Evolutionary conservation across 164 flowering plant species (phyloP).

Genomic region (Brasenia schreberi): DNA sequence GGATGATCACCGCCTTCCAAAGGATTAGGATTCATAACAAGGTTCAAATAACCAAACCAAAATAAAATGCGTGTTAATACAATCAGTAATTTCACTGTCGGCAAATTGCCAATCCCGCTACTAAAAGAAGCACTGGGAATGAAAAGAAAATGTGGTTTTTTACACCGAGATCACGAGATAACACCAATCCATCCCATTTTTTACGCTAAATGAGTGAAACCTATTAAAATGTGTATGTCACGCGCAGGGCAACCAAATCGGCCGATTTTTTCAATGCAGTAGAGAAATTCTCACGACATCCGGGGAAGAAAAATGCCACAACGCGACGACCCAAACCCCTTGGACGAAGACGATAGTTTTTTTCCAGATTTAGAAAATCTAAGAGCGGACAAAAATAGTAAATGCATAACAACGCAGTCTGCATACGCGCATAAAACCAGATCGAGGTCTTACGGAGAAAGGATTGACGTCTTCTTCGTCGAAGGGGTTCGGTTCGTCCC

Average conservation of each 20-base stretch:
- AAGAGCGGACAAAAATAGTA: not conserved
- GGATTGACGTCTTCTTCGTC: constrained; percentile 79
- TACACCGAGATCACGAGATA: not conserved
- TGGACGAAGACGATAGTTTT: not conserved
- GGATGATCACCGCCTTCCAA: too few relatives aligned
- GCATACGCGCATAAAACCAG: not conserved
- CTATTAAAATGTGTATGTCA: too few relatives aligned
- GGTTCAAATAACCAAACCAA: too few relatives aligned
- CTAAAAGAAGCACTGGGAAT: not conserved
- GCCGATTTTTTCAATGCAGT: too few relatives aligned
- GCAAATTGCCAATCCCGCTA: not conserved
- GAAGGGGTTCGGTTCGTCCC: constrained; percentile 65
- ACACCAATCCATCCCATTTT: not conserved
- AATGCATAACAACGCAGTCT: not conserved
- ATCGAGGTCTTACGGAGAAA: constrained; percentile 38
- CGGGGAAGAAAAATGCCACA: not conserved
- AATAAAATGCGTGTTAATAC: too few relatives aligned
- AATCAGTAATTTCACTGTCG: not conserved
- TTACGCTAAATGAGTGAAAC: too few relatives aligned
- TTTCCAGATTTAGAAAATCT: not conserved
- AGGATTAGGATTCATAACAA: too few relatives aligned
- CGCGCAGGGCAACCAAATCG: too few relatives aligned
- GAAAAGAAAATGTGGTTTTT: not conserved
- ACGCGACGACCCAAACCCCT: not conserved
- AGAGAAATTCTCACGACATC: not conserved